A percentile compares a stretch with the other conserved stretches of the same genome.
Evolutionary conservation across 2,329 filamentous ascomycete species (phyloP).

Genomic region (Botrytis fragariae): DNA sequence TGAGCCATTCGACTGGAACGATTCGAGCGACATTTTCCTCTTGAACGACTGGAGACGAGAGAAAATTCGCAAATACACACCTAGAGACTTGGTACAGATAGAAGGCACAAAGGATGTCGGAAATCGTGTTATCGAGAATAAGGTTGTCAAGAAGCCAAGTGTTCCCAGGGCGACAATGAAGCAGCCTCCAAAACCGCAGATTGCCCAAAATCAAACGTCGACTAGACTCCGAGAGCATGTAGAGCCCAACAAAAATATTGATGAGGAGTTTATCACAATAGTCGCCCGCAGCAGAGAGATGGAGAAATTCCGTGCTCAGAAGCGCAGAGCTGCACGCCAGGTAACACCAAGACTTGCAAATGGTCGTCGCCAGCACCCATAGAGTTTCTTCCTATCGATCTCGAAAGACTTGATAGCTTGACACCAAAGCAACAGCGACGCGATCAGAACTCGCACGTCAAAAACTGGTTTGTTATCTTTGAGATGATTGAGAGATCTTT

Average conservation of each 20-base stretch:
- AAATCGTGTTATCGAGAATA: not conserved
- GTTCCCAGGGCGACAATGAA: not conserved
- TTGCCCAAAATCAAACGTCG: too few species aligned
- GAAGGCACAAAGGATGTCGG: too few species aligned
- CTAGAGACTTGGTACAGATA: not conserved
- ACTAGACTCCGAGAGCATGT: too few species aligned
- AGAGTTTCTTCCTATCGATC: not conserved
- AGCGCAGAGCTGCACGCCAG: not conserved
- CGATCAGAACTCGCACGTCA: not conserved
- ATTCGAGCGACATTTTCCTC: not conserved
- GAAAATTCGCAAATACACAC: not conserved
- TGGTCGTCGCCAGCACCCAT: not conserved
- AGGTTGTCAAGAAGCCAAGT: not conserved
- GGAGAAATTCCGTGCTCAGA: not conserved
- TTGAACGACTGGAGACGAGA: constrained; percentile 3
- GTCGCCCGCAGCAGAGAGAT: not conserved
- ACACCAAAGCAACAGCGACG: not conserved
- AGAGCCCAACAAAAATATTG: not conserved
- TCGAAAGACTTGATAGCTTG: not conserved
- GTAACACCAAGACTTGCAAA: not conserved
- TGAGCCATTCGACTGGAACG: constrained; percentile 1
- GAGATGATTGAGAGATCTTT: not conserved
- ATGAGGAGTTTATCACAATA: not conserved
- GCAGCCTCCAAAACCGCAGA: not conserved
- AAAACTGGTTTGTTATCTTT: not conserved